These are phyloP conservation scores for Penicillium rolfsii DNA, from an alignment of 2,329 filamentous ascomycete genomes.

Conservation along the genomic window DNA sequence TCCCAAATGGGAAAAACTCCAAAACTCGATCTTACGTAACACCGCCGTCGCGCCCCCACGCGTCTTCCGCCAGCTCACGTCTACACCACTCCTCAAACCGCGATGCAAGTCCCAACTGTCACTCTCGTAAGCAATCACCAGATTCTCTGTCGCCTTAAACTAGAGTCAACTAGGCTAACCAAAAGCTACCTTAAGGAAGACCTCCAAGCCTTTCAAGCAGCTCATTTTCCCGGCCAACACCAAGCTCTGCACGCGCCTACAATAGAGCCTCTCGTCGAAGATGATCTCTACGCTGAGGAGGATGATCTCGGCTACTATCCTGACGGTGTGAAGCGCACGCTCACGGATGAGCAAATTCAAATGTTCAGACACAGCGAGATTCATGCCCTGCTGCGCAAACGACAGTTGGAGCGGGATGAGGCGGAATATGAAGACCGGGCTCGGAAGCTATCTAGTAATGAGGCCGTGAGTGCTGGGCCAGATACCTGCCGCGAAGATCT, in stretches of 20 bases:
- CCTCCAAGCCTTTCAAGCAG: conserved; percentile 59
- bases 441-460: neutral
- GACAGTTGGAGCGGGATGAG: conserved; percentile 40
- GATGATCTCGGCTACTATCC: conserved; percentile 80
- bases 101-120: conserved; percentile 39
- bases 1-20: neutral
- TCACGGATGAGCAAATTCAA: conserved; percentile 87
- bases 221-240: conserved; percentile 56
- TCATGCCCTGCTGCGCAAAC: conserved; percentile 66
- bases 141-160: too few species aligned
- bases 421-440: conserved; percentile 25
- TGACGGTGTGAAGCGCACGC: conserved; percentile 83
- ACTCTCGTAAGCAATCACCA: conserved; percentile 36
- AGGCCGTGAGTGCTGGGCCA: neutral
- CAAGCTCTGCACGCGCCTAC: conserved; percentile 7
- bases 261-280: conserved; percentile 7
- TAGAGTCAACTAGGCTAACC: neutral
- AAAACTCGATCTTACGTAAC: conserved; percentile 6
- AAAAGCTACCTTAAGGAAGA: conserved; percentile 55
- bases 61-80: conserved; percentile 16
- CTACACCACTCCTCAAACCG: conserved; percentile 8
- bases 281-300: conserved; percentile 36
- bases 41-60: conserved; percentile 7
- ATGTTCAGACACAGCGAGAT: conserved; percentile 91
- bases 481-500: neutral